Evolutionary conservation across 1,284 basidiomycete genomes (phyloP), one percentile per base, ranked within the genome.

Genomic region (Psilocybe mexicana): DNA sequence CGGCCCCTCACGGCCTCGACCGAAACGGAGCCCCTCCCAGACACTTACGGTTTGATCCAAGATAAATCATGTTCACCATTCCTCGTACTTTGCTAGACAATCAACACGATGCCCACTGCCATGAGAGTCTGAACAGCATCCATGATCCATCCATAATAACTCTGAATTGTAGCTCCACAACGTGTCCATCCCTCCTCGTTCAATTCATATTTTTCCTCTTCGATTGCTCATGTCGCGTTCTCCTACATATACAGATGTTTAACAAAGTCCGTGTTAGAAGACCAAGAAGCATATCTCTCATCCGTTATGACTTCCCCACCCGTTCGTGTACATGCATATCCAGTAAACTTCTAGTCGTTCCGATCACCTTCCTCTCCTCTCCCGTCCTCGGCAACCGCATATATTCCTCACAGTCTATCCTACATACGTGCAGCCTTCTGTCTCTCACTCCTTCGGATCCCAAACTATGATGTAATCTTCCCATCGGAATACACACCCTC

Each of bases 1-100:
- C 50, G 50, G 50, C 50, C 36, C 38, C 36, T 52, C 50, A 26
- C 50, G 50, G 50, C 36, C 46, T 48, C 28, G 26, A 40, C 50
- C 50, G 50, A 52, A 52, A 42, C 18, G 3, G 28, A 48, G 30
- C 3, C 46, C 28, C 46, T n/a, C 11, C 23, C 45, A 14, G 23
- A 11, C 46, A n/a, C 30, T 23, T 52, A 33, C 50, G 24, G 28
- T 52, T 26, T 24, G 23, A 28, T 30, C 6, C 36, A 23, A 14
- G 38, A 40, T n/a, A 40, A 40, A 40, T 12, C 30, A 33, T 8
- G 10, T 40, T 40, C 18, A 18, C 18, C 18, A 18, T 18, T 18
- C 18, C 18, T 40, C 7, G 38, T 12, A 33, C 30, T 33, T 8
- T 33, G 30, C 30, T 33, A 4, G 30, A 33, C 30, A 18, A 33